A percentile compares a stretch with the other conserved stretches of the same genome.
phyloP scores from a whole-genome alignment of 2,329 filamentous ascomycete species.

The Nemania diffusa region DNA sequence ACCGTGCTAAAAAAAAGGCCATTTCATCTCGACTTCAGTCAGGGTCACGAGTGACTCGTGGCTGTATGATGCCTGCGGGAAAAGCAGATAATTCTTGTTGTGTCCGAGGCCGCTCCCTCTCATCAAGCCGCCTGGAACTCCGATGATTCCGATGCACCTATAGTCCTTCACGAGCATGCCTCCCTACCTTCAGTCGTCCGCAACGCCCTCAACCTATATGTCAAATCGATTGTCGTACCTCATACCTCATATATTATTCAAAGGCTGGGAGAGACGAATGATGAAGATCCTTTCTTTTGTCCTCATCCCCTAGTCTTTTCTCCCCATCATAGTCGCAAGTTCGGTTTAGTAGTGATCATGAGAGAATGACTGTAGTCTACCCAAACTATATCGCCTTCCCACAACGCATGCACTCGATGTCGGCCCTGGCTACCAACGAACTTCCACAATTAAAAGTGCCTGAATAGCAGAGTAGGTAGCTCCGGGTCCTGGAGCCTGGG shows the following conservation, averaged over 20 bases:
- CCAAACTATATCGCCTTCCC: slow-evolving; percentile 6
- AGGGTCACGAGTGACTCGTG: slow-evolving; percentile 9
- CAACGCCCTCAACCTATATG: slow-evolving; percentile 2
- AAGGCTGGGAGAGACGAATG: not conserved
- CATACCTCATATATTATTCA: not conserved
- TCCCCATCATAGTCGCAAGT: not conserved
- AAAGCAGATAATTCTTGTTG: slow-evolving; percentile 1
- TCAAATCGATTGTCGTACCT: not conserved
- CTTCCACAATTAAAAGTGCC: not conserved
- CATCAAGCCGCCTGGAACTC: slow-evolving; percentile 23
- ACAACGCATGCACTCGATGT: not conserved
- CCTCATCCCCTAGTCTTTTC: not conserved
- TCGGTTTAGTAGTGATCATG: not conserved
- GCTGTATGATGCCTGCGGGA: not conserved
- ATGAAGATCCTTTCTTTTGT: not conserved
- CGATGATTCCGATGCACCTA: slow-evolving; percentile 23
- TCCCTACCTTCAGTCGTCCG: slow-evolving; percentile 3
- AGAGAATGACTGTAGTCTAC: not conserved
- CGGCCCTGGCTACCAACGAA: not conserved
- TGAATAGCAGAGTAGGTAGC: not conserved
- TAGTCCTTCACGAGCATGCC: slow-evolving; percentile 10
- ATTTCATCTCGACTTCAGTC: slow-evolving; percentile 2
- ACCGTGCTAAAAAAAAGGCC: slow-evolving; percentile 11
- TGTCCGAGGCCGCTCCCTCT: not conserved
- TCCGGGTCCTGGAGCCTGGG: not conserved